Conservation (phyloP, 2,329 filamentous ascomycete species). For the Ophiostoma perfectum region DNA sequence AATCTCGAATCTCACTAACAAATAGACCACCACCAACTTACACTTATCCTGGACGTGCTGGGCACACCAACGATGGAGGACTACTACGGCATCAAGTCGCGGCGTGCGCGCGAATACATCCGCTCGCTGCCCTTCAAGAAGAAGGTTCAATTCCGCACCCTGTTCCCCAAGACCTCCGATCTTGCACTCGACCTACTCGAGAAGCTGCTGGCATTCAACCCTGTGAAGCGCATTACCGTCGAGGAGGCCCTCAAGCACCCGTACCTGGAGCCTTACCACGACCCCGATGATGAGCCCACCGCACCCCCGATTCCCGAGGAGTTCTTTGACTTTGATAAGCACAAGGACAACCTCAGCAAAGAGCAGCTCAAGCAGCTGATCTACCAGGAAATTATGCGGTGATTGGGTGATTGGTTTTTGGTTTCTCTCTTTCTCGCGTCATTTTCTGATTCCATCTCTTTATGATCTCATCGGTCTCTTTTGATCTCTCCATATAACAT, state of each 20-base stretch:
- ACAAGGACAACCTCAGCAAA: constrained; percentile 98
- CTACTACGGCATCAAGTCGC: constrained; percentile 99
- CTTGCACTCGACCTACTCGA: constrained; percentile 88
- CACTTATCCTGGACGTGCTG: constrained; percentile 91
- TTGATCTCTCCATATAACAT: constrained; percentile 13
- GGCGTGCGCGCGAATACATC: constrained; percentile 95
- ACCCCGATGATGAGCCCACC: constrained; percentile 96
- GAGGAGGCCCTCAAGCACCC: constrained; percentile 96
- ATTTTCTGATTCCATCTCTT: constrained; percentile 5
- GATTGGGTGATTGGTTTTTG: constrained; percentile 22
- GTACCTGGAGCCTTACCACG: constrained; percentile 97
- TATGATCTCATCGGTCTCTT: not conserved
- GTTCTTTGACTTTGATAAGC: constrained; percentile 99
- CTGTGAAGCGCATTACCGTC: constrained; percentile 95
- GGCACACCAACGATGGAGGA: constrained; percentile 99
- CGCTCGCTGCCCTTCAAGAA: constrained; percentile 98
- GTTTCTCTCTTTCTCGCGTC: not conserved
- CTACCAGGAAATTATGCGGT: constrained; percentile 89
- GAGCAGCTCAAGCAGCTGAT: constrained; percentile 97
- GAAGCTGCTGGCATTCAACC: constrained; percentile 95
- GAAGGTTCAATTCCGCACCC: constrained; percentile 94
- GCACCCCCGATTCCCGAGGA: constrained; percentile 95
- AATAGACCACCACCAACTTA: constrained; percentile 92
- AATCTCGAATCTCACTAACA: not conserved
- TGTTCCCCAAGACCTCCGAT: constrained; percentile 99